A percentile compares a stretch with the other conserved stretches of the same genome.
These are phyloP conservation scores for Emmonsia crescens DNA, from an alignment of 2,329 filamentous ascomycete genomes.

Conservation along the genomic window DNA sequence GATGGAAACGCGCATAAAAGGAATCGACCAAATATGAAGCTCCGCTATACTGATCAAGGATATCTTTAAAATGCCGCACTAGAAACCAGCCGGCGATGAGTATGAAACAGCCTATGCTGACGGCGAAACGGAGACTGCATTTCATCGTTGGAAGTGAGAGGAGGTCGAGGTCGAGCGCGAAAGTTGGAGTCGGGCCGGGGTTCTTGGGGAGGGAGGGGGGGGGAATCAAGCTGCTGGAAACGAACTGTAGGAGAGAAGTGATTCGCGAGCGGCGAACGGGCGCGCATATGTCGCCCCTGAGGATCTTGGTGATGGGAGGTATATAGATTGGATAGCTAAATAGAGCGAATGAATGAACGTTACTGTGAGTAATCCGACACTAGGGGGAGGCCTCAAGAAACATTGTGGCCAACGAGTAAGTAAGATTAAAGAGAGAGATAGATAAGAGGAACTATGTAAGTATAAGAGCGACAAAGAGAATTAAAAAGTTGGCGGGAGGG, in stretches of 20 bases:
- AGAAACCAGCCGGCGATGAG: constrained; percentile 23
- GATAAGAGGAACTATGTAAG: no score
- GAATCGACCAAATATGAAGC: constrained; percentile 26
- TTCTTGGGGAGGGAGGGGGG: not conserved
- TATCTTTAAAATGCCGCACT: constrained; percentile 23
- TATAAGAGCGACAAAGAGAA: no score
- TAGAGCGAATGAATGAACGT: not conserved
- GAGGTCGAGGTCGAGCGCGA: not conserved
- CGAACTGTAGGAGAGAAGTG: not conserved
- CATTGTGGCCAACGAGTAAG: no score
- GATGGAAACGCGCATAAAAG: constrained; percentile 15
- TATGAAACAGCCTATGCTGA: constrained; percentile 18
- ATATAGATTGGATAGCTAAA: not conserved
- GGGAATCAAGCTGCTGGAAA: not conserved
- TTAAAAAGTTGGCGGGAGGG: no score
- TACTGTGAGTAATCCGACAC: not conserved
- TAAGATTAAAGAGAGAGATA: no score
- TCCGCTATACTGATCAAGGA: constrained; percentile 27
- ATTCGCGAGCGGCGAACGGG: not conserved
- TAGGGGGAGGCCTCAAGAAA: no score
- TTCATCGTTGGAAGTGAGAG: constrained; percentile 20
- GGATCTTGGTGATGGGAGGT: no score
- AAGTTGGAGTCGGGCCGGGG: not conserved
- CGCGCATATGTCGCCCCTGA: not conserved
- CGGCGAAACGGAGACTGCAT: constrained; percentile 20